phyloP scores from a whole-genome alignment of 2,329 filamentous ascomycete species.

The Aspergillus novofumigatus region DNA sequence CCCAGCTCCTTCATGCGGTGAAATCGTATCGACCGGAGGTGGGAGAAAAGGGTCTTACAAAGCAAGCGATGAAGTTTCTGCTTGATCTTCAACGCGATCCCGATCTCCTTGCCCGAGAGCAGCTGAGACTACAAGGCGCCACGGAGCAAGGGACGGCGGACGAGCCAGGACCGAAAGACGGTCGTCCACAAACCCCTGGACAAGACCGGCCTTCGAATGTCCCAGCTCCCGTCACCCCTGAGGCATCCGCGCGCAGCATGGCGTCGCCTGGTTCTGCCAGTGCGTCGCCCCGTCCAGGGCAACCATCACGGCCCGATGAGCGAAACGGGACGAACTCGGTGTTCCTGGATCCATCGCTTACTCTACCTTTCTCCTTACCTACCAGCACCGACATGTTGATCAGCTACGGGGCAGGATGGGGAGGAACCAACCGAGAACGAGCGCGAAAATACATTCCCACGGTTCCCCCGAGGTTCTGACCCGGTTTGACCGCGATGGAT shows the following conservation, averaged over 20 bases:
- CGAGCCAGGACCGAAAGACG: slow-evolving; percentile 12
- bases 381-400: slow-evolving; percentile 97
- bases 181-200: slow-evolving; percentile 28
- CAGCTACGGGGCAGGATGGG: slow-evolving; percentile 90
- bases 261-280: slow-evolving; percentile 22
- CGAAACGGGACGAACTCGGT: slow-evolving; percentile 40
- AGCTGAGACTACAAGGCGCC: slow-evolving; percentile 28
- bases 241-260: slow-evolving; percentile 13
- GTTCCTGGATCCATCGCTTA: slow-evolving; percentile 81
- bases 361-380: slow-evolving; percentile 91
- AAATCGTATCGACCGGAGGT: slow-evolving; percentile 94
- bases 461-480: slow-evolving; percentile 90
- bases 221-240: slow-evolving; percentile 16
- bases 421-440: slow-evolving; percentile 83
- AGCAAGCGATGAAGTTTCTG: slow-evolving; percentile 84
- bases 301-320: slow-evolving; percentile 19
- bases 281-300: slow-evolving; percentile 21
- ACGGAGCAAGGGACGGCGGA: slow-evolving; percentile 18
- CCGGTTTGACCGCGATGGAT: slow-evolving; percentile 64
- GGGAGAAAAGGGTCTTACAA: slow-evolving; percentile 85
- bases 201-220: slow-evolving; percentile 12
- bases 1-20: slow-evolving; percentile 86
- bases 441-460: slow-evolving; percentile 95
- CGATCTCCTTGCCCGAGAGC: slow-evolving; percentile 48
- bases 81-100: slow-evolving; percentile 73